These are phyloP conservation scores for Podila horticola DNA, from an alignment of 192 early-diverging fungal genomes.

Conservation along the genomic window DNA sequence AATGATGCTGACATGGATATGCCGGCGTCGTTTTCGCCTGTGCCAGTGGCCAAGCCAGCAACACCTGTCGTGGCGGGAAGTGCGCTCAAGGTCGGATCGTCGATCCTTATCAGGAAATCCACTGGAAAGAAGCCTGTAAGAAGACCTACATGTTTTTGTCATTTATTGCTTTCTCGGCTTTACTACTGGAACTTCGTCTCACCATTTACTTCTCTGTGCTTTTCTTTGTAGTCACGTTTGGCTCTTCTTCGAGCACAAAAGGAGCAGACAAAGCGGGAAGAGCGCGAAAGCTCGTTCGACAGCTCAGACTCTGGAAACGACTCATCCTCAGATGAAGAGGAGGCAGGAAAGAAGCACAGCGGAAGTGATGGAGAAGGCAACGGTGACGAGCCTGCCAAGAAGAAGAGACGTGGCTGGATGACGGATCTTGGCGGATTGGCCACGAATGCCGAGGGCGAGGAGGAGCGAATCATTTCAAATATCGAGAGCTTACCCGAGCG, in stretches of 20 bases:
- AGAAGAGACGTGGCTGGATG: conserved; percentile 50
- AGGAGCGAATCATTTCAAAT: conserved; percentile 41
- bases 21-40: background rate
- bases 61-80: conserved; percentile 53
- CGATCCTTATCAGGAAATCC: conserved; percentile 53
- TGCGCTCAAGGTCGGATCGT: conserved; percentile 59
- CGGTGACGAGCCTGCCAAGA: conserved; percentile 39
- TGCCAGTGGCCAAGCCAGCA: background rate
- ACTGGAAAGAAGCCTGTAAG: conserved; percentile 63
- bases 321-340: conserved; percentile 49
- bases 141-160: background rate
- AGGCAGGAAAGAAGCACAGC: conserved; percentile 61
- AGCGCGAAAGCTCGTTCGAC: conserved; percentile 74
- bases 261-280: conserved; percentile 63
- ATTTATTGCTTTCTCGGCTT: background rate
- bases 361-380: conserved; percentile 52
- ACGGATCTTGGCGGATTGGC: conserved; percentile 48
- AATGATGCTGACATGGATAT: conserved; percentile 20
- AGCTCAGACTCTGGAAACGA: conserved; percentile 77
- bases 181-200: background rate
- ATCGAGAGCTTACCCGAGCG: conserved; percentile 31
- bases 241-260: conserved; percentile 52
- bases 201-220: background rate
- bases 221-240: conserved; percentile 29
- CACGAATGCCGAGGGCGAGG: conserved; percentile 23